These are phyloP conservation scores for Chalaropsis ovoidea DNA, from an alignment of 2,329 filamentous ascomycete species.

Conservation along the genomic window DNA sequence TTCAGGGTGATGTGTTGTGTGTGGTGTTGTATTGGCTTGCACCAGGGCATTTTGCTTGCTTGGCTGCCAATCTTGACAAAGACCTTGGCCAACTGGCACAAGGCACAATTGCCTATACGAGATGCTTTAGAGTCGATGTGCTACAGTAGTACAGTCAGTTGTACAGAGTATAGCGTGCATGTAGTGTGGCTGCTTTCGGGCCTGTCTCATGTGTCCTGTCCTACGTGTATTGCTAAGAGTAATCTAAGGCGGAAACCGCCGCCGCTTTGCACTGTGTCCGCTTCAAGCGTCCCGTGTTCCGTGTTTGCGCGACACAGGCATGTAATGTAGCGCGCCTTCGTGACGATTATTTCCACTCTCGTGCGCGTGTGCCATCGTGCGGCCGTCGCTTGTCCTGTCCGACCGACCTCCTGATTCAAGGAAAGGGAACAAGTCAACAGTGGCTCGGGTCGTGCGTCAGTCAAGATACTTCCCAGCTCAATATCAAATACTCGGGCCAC, in stretches of 20 bases:
- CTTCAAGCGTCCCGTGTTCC: not conserved
- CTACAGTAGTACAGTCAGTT: not conserved
- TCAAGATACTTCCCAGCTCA: conserved; percentile 39
- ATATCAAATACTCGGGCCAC: conserved; percentile 49
- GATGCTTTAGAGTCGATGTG: not conserved
- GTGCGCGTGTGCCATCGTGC: not conserved
- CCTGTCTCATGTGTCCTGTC: conserved; percentile 25
- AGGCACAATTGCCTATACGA: conserved; percentile 7
- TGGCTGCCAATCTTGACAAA: not conserved
- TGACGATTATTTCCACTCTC: not conserved
- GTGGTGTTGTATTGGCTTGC: not conserved
- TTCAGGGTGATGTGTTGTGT: not conserved
- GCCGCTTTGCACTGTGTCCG: not conserved
- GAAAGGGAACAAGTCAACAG: too few relatives aligned
- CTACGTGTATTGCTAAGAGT: conserved; percentile 1
- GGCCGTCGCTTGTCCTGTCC: too few relatives aligned
- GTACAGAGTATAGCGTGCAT: conserved; percentile 27
- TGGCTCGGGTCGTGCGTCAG: not conserved
- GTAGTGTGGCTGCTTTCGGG: conserved; percentile 28
- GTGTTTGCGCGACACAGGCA: conserved; percentile 1
- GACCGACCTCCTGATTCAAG: too few relatives aligned
- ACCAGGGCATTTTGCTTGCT: not conserved
- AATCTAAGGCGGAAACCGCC: not conserved
- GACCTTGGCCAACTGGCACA: not conserved
- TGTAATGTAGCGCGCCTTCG: not conserved